Percentiles rank a stretch among this genome's conserved stretches.
Evolutionary conservation across 306 rosid genomes (phyloP).

Genomic region (Vigna unguiculata): DNA sequence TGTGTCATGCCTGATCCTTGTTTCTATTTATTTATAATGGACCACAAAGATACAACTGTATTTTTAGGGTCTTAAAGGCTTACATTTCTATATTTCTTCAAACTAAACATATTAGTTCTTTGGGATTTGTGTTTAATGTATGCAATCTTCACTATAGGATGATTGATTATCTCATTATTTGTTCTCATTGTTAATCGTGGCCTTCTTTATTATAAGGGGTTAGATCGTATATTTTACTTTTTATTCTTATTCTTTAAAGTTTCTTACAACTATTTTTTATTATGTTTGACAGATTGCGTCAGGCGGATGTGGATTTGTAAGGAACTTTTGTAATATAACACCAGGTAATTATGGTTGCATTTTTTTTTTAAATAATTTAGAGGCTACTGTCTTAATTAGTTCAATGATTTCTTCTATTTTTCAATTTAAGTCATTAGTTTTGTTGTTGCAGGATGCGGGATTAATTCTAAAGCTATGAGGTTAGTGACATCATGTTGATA

Average conservation of each 20-base stretch:
- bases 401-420: slow-evolving; percentile 8
- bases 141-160: not conserved
- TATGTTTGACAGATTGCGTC: slow-evolving; percentile 55
- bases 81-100: not conserved
- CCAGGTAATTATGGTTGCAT: slow-evolving; percentile 53
- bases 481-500: slow-evolving; percentile 46
- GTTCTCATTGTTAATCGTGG: not conserved
- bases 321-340: slow-evolving; percentile 54
- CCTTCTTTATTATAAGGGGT: slow-evolving; percentile 7
- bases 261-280: slow-evolving; percentile 38
- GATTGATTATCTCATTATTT: not conserved
- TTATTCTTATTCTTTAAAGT: slow-evolving; percentile 15
- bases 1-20: not conserved
- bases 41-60: not conserved
- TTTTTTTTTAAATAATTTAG: not conserved
- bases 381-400: not conserved
- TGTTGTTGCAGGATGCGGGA: slow-evolving; percentile 58
- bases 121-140: not conserved
- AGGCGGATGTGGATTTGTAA: slow-evolving; percentile 55
- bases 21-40: not conserved
- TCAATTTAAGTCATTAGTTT: slow-evolving; percentile 23
- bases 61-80: not conserved
- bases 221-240: slow-evolving; percentile 3
- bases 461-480: slow-evolving; percentile 57
- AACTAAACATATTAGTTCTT: not conserved